Evolutionary conservation across 2,329 filamentous ascomycete species (phyloP), one percentile per base, ranked within the genome.

Genomic region (Penicillium aurantiogriseum): DNA sequence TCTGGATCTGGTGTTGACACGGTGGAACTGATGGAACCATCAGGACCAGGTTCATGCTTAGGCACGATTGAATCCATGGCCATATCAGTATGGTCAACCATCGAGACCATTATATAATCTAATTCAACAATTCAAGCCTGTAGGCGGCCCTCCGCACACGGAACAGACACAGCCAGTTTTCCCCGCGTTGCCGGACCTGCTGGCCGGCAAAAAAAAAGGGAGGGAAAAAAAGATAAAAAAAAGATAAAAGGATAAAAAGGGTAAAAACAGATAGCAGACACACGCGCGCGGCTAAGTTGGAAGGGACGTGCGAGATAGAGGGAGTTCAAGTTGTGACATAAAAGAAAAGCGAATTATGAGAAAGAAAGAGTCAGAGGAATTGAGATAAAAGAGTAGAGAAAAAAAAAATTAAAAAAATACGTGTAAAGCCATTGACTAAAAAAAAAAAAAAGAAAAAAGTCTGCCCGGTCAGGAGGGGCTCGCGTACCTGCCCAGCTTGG

Each of bases 1-100:
- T 78, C 77, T 11, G 74, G 71, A 47, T 80, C 79, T 13, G 78
- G 78, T 3, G 77, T 77, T 43, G 79, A 81, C 49, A 75, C 74
- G n/a, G 72, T 69, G 29, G 76, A 78, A 59, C 74, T 77, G 67
- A 75, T 74, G 36, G 76, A 77, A 57, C 72, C 73, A 59, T 79
- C 77, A 29, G 68, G 70, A n/a, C 51, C 52, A 8, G 56, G 56
- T 45, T 58, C 56, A 51, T 54, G 45, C 38, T 58, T 58, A 10
- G 56, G 56, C 17, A 55, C 45, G 54, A 55, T 51, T 21, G 71
- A 60, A 57, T 77, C 75, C 68, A 73, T 72, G 65, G 64, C 69
- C 63, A 69, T 64, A 61, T 77, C 76, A 74, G 77, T 73, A 57
- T 74, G 68, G 48, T 77, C 73, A 56, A 76, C 71, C 71, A 78